Percentiles rank a stretch among this genome's conserved stretches.
Evolutionary conservation across 1,284 basidiomycete species (phyloP).

Genomic region (Thecaphora thlaspeos): DNA sequence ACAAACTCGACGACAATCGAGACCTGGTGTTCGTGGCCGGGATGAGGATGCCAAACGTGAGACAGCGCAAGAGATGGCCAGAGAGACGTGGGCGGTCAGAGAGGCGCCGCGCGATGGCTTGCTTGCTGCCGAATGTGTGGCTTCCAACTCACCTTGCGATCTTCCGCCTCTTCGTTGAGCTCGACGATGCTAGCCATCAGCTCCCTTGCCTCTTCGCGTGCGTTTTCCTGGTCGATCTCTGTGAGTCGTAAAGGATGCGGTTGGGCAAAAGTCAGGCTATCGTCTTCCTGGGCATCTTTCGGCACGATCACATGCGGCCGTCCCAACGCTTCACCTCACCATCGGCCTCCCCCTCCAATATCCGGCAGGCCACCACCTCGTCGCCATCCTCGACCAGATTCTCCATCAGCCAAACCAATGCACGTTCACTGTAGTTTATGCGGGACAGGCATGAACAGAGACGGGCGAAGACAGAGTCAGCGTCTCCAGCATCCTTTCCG

Average conservation of each 20-base stretch:
- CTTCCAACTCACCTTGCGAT: slow-evolving; percentile 67
- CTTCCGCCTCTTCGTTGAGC: slow-evolving; percentile 75
- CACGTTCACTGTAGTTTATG: slow-evolving; percentile 46
- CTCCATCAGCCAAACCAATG: slow-evolving; percentile 65
- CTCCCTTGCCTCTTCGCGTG: slow-evolving; percentile 82
- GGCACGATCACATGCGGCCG: too few relatives aligned
- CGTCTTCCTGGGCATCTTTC: too few relatives aligned
- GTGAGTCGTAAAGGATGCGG: not conserved
- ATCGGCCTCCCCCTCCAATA: slow-evolving; percentile 77
- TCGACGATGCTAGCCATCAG: slow-evolving; percentile 78
- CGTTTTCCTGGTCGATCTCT: slow-evolving; percentile 68
- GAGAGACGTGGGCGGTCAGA: too few relatives aligned
- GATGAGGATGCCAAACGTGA: too few relatives aligned
- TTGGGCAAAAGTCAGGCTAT: too few relatives aligned
- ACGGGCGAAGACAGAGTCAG: too few relatives aligned
- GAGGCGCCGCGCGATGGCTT: too few relatives aligned
- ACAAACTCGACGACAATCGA: slow-evolving; percentile 92
- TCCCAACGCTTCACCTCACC: slow-evolving; percentile 66
- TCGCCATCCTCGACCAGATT: slow-evolving; percentile 86
- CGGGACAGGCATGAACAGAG: too few relatives aligned
- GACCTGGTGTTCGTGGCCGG: slow-evolving; percentile 64
- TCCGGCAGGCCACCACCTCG: slow-evolving; percentile 86
- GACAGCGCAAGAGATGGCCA: too few relatives aligned
- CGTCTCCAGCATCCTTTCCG: too few relatives aligned
- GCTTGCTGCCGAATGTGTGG: too few relatives aligned